A percentile compares a stretch with the other conserved stretches of the same genome.
phyloP scores from a whole-genome alignment of 129 eudicot species.

The sunflower (Helianthus annuus) region HanXRQr2.0-SUNRISE NC_035436.2:61477431-61477930 shows the following conservation, averaged over 20 bases:
- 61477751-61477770: slow-evolving; percentile 42
- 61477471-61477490: too few relatives aligned
- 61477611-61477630: not conserved
- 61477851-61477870: slow-evolving; percentile 44
- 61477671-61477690: not conserved
- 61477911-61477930: too few relatives aligned
- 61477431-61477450: too few relatives aligned
- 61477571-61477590: too few relatives aligned
- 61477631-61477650: not conserved
- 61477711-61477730: slow-evolving; percentile 14
- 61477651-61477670: not conserved
- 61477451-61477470: too few relatives aligned
- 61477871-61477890: not conserved
- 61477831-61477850: slow-evolving; percentile 41
- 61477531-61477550: too few relatives aligned
- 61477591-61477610: too few relatives aligned
- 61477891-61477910: not conserved
- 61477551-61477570: too few relatives aligned
- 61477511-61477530: too few relatives aligned
- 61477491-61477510: too few relatives aligned
- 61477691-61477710: slow-evolving; percentile 5
- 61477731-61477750: slow-evolving; percentile 44
- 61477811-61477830: slow-evolving; percentile 51
- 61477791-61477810: slow-evolving; percentile 68
- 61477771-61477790: slow-evolving; percentile 62